These are phyloP conservation scores for Neoboletus magnificus DNA, from an alignment of 768 basidiomycete species.

Conservation along the genomic window DNA sequence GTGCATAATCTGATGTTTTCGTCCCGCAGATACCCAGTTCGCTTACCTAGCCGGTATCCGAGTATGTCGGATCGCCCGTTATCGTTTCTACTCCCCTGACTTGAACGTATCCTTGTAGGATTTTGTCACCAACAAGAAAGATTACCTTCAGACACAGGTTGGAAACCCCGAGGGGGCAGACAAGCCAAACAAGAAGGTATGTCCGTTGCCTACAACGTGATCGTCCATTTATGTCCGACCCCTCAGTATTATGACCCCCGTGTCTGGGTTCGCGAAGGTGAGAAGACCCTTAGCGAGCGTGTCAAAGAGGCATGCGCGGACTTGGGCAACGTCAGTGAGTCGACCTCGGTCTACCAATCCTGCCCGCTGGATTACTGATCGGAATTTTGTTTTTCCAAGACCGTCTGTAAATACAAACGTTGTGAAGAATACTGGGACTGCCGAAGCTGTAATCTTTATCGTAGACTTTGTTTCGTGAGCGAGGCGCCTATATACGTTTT, in stretches of 20 bases:
- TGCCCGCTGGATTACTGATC: not conserved
- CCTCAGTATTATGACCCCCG: constrained; percentile 89
- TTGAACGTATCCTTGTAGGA: constrained; percentile 44
- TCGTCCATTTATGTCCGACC: not conserved
- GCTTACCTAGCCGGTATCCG: constrained; percentile 88
- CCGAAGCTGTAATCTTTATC: constrained; percentile 16
- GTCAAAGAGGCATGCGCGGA: constrained; percentile 94
- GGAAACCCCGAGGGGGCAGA: constrained; percentile 96
- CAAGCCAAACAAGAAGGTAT: constrained; percentile 99
- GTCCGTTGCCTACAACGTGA: not conserved
- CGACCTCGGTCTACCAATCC: not conserved
- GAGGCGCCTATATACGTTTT: not conserved
- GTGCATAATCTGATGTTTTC: constrained; percentile 3
- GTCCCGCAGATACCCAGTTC: constrained; percentile 70
- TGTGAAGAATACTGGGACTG: not conserved
- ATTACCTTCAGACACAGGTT: constrained; percentile 85
- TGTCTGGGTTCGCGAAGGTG: constrained; percentile 98
- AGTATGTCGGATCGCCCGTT: constrained; percentile 35
- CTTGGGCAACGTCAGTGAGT: constrained; percentile 67
- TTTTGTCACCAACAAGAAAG: constrained; percentile 82
- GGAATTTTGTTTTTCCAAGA: constrained; percentile 5
- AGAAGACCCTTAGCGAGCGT: constrained; percentile 84
- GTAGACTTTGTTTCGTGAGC: constrained; percentile 12
- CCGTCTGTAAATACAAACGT: constrained; percentile 20
- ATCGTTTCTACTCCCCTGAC: not conserved